Percentiles rank a stretch among this genome's conserved stretches.
Conservation (phyloP, 2,329 filamentous ascomycete genomes). For the Cladobotryum mycophilum region DNA sequence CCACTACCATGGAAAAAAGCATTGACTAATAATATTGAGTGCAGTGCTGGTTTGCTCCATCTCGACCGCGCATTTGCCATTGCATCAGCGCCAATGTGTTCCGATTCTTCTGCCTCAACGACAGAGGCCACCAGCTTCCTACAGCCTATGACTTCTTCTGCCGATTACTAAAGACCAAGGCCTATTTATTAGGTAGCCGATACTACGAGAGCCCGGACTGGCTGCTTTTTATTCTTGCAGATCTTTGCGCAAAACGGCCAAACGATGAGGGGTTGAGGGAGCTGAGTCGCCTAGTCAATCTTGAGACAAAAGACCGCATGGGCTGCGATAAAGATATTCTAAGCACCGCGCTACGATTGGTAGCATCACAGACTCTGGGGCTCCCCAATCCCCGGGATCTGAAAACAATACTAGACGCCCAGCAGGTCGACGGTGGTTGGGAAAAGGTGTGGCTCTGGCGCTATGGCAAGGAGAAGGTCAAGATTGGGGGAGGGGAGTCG, state of each 20-base stretch:
- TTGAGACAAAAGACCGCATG: background rate
- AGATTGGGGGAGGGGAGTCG: constrained; percentile 4
- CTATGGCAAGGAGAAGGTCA: constrained; percentile 7
- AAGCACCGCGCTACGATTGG: constrained; percentile 1
- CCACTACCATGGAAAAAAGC: background rate
- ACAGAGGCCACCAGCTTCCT: background rate
- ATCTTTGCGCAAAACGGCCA: constrained; percentile 1
- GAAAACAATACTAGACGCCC: background rate
- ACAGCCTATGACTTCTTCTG: constrained; percentile 1
- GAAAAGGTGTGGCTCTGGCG: background rate
- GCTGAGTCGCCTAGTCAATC: background rate
- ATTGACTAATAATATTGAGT: background rate
- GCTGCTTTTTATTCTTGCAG: constrained; percentile 4
- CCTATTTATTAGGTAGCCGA: constrained; percentile 5
- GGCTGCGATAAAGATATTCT: constrained; percentile 2
- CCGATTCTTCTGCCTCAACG: constrained; percentile 8
- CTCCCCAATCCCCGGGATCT: constrained; percentile 1
- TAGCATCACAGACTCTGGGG: constrained; percentile 6
- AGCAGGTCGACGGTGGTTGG: constrained; percentile 10
- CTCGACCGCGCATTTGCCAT: constrained; percentile 4
- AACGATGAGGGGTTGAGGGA: background rate
- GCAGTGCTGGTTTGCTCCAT: background rate
- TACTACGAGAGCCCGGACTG: constrained; percentile 9
- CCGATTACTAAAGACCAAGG: constrained; percentile 1
- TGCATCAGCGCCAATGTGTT: constrained; percentile 5